Conservation (phyloP, 1,284 basidiomycete genomes). For the Cerrena zonata region DNA sequence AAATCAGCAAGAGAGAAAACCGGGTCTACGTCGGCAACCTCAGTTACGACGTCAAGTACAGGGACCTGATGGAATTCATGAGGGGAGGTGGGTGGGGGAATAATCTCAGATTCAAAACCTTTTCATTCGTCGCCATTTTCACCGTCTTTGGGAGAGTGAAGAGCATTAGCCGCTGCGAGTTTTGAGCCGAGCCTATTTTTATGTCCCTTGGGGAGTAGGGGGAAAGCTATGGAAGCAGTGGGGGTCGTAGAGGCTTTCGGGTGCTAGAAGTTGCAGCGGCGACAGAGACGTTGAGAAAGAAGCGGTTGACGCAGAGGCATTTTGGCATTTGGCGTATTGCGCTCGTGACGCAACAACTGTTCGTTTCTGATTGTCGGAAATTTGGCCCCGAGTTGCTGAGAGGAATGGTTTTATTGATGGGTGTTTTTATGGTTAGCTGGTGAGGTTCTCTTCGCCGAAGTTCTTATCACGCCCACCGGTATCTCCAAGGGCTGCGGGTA, state of each 20-base stretch:
- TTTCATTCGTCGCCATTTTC: background rate
- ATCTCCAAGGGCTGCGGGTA: constrained; percentile 98
- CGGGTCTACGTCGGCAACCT: constrained; percentile 97
- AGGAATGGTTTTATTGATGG: constrained; percentile 72
- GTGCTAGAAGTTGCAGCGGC: constrained; percentile 7
- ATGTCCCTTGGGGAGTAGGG: background rate
- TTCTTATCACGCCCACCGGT: constrained; percentile 91
- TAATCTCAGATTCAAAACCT: constrained; percentile 43
- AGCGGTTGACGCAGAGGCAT: constrained; percentile 9
- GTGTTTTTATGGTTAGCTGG: constrained; percentile 84
- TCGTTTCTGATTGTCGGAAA: constrained; percentile 55
- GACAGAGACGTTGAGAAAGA: background rate
- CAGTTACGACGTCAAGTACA: constrained; percentile 94
- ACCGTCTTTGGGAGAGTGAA: constrained; percentile 9
- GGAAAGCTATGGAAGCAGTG: constrained; percentile 10
- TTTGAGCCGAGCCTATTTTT: background rate
- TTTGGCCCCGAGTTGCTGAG: constrained; percentile 65
- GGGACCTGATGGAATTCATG: constrained; percentile 97
- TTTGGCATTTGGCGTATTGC: constrained; percentile 8
- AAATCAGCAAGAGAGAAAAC: constrained; percentile 93
- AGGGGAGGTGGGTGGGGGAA: constrained; percentile 93
- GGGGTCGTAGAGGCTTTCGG: constrained; percentile 9
- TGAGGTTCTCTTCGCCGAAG: constrained; percentile 98
- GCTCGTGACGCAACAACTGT: constrained; percentile 24
- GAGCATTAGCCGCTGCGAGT: background rate